Conservation (phyloP, 768 basidiomycete genomes). For the Rhodocollybia butyracea region DNA sequence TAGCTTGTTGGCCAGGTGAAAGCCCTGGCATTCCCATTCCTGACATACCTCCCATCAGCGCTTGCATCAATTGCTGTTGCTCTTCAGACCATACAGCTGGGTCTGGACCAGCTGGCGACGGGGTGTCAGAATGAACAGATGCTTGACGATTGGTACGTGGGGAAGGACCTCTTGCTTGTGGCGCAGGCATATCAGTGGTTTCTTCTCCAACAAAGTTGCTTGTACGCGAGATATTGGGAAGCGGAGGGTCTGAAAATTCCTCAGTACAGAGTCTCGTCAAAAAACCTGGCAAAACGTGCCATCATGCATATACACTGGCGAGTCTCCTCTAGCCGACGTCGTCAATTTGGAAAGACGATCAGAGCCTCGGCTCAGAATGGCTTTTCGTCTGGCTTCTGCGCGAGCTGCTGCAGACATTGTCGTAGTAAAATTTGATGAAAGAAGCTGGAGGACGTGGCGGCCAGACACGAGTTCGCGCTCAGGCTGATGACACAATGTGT, state of each 20-base stretch:
- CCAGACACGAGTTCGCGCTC: no score
- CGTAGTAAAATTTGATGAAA: background rate
- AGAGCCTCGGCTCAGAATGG: constrained; percentile 66
- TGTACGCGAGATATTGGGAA: constrained; percentile 28
- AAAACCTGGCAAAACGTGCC: constrained; percentile 31
- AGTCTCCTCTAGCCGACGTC: constrained; percentile 66
- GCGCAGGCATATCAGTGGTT: constrained; percentile 33
- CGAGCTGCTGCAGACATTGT: constrained; percentile 56
- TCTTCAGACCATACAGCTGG: constrained; percentile 65
- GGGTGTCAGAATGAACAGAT: constrained; percentile 22
- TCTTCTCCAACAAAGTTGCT: constrained; percentile 46
- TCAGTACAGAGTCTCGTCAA: background rate
- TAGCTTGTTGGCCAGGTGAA: constrained; percentile 7
- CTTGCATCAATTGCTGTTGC: constrained; percentile 65
- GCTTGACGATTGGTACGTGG: constrained; percentile 11
- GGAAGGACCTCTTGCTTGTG: constrained; percentile 24
- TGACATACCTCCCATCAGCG: constrained; percentile 43
- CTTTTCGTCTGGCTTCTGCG: constrained; percentile 75
- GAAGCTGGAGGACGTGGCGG: no score
- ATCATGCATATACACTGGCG: constrained; percentile 48
- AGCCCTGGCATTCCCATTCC: constrained; percentile 6
- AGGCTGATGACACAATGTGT: no score
- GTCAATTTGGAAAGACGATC: constrained; percentile 81
- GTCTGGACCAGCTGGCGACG: constrained; percentile 30
- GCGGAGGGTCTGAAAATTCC: constrained; percentile 34